A percentile compares a stretch with the other conserved stretches of the same genome.
phyloP scores from a whole-genome alignment of 768 basidiomycete genomes.

The Amanita muscaria region DNA sequence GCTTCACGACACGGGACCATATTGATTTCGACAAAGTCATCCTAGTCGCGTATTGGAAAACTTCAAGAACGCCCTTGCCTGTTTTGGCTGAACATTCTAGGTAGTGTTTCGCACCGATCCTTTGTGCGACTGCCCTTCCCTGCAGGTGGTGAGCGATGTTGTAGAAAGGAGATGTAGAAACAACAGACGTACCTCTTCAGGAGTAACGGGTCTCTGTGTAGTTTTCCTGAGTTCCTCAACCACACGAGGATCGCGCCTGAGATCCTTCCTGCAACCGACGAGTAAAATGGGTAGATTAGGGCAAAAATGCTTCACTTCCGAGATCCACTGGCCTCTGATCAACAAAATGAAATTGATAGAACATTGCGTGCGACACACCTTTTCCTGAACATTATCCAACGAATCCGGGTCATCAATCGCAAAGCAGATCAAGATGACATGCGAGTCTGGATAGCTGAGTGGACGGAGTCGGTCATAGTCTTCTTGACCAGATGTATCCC shows the following conservation, averaged over 20 bases:
- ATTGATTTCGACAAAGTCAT: no score
- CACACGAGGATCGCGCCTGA: constrained; percentile 86
- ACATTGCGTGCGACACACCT: constrained; percentile 46
- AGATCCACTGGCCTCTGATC: constrained; percentile 99
- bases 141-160: constrained; percentile 21
- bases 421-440: constrained; percentile 99
- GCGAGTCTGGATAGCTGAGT: constrained; percentile 97
- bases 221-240: constrained; percentile 93
- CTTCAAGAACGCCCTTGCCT: constrained; percentile 94
- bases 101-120: constrained; percentile 95
- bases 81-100: constrained; percentile 96
- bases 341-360: constrained; percentile 1
- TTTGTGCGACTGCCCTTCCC: constrained; percentile 92
- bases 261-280: constrained; percentile 98
- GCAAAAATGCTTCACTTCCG: constrained; percentile 98
- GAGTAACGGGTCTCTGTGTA: constrained; percentile 88
- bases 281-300: constrained; percentile 93
- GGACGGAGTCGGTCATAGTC: constrained; percentile 98
- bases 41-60: constrained; percentile 99
- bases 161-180: background rate
- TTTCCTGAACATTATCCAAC: constrained; percentile 99
- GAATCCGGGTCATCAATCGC: constrained; percentile 97
- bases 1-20: no score
- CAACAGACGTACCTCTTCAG: constrained; percentile 63
- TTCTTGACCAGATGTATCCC: constrained; percentile 99